Evolutionary conservation across 139 green algal species (phyloP).

Genomic region (Chlorella sp.): DNA sequence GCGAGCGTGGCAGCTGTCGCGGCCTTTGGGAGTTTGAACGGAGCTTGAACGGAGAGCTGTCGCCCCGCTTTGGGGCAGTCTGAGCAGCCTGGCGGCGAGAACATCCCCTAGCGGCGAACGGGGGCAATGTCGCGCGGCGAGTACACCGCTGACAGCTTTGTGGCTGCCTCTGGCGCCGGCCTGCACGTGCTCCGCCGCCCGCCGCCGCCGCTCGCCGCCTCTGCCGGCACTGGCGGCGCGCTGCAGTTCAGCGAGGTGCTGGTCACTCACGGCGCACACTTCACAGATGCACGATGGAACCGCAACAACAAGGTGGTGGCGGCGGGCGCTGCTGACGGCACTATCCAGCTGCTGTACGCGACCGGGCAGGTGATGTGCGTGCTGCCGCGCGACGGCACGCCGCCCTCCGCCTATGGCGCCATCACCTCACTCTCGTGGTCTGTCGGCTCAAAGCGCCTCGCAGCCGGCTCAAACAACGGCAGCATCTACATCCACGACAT

Average conservation of each 20-base stretch:
- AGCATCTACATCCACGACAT: slow-evolving; percentile 40
- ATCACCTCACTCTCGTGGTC: slow-evolving; percentile 43
- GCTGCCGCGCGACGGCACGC: slow-evolving; percentile 4
- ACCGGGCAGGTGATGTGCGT: slow-evolving; percentile 34
- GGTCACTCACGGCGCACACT: background rate
- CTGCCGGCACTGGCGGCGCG: background rate
- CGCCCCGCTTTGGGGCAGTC: background rate
- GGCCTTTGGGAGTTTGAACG: background rate
- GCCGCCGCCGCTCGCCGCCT: background rate
- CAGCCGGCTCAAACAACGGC: slow-evolving; percentile 28
- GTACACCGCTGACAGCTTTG: background rate
- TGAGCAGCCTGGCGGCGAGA: background rate
- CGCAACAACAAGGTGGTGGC: slow-evolving; percentile 60
- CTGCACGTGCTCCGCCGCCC: slow-evolving; percentile 18
- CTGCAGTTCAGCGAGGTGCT: background rate
- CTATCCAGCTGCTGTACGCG: slow-evolving; percentile 38
- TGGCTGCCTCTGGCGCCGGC: background rate
- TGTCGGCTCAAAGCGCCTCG: slow-evolving; percentile 49
- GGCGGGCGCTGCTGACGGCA: slow-evolving; percentile 25
- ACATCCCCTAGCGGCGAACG: background rate
- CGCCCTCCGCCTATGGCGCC: background rate
- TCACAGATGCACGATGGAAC: slow-evolving; percentile 34
- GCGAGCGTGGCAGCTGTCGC: background rate
- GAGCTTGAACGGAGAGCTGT: background rate
- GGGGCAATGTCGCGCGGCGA: background rate